These are phyloP conservation scores for Penstemon davidsonii DNA, from an alignment of 257 asterid genomes.

Conservation along the genomic window DNA sequence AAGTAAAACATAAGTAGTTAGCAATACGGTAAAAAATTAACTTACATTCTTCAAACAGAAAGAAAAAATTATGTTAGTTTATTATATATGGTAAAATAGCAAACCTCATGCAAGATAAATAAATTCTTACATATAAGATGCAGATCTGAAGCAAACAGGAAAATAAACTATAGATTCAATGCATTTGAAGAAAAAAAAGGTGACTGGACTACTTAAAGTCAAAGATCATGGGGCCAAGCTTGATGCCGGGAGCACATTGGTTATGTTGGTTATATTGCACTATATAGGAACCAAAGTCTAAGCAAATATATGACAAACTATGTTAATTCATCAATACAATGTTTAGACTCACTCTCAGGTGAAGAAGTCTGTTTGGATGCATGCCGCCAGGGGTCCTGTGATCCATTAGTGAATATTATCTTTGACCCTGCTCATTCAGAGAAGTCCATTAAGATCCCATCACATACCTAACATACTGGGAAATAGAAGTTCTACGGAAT, in stretches of 20 bases:
- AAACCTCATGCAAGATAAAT: neutral
- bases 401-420: constrained; percentile 89
- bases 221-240: neutral
- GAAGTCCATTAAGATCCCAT: constrained; percentile 15
- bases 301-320: constrained; percentile 6
- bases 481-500: neutral
- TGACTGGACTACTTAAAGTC: neutral
- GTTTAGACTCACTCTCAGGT: constrained; percentile 60
- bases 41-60: neutral
- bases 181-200: neutral
- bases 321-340: constrained; percentile 1
- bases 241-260: too few species aligned
- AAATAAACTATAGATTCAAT: neutral
- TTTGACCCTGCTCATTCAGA: constrained; percentile 65
- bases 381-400: constrained; percentile 99
- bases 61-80: neutral
- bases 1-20: neutral
- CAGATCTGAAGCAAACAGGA: neutral
- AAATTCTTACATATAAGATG: neutral
- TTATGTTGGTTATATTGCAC: neutral
- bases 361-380: constrained; percentile 91
- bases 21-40: neutral
- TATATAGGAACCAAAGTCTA: neutral
- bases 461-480: neutral
- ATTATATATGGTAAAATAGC: neutral